Evolutionary conservation across 352 stramenopile genomes (phyloP).

Genomic region (Phytophthora palmivora): DNA sequence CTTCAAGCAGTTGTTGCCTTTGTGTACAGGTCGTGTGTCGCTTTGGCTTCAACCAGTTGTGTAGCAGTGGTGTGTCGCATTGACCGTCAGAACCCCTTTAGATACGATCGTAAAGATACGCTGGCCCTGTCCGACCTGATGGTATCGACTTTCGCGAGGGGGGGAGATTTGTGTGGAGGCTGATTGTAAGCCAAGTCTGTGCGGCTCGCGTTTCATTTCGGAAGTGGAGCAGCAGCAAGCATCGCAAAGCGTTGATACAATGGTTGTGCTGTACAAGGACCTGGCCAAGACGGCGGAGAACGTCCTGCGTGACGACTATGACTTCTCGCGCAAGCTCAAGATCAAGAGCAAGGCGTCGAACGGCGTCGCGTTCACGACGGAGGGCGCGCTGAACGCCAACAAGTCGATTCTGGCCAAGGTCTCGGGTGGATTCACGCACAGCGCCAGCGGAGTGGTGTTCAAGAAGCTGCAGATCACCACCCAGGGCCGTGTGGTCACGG

Average conservation of each 20-base stretch:
- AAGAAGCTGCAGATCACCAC: slow-evolving; percentile 91
- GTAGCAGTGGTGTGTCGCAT: slow-evolving; percentile 7
- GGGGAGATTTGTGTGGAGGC: slow-evolving; percentile 35
- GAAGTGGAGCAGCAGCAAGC: slow-evolving; percentile 40
- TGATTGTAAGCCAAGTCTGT: slow-evolving; percentile 15
- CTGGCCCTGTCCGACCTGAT: slow-evolving; percentile 3
- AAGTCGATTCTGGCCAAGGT: slow-evolving; percentile 89
- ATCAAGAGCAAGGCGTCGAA: slow-evolving; percentile 84
- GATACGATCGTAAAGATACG: slow-evolving; percentile 21
- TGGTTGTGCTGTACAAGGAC: slow-evolving; percentile 84
- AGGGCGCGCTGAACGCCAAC: slow-evolving; percentile 77
- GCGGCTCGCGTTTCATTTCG: slow-evolving; percentile 52
- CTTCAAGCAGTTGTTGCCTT: not conserved
- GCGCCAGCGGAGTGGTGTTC: slow-evolving; percentile 69
- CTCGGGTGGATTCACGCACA: slow-evolving; percentile 78
- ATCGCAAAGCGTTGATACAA: slow-evolving; percentile 34
- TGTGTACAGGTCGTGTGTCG: slow-evolving; percentile 7
- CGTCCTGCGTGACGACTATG: slow-evolving; percentile 78
- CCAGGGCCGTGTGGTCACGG: slow-evolving; percentile 75
- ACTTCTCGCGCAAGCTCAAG: slow-evolving; percentile 85
- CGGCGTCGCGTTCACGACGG: slow-evolving; percentile 79
- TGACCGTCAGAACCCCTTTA: slow-evolving; percentile 7
- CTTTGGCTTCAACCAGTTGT: not conserved
- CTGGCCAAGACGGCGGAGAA: slow-evolving; percentile 82
- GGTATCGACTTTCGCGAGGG: slow-evolving; percentile 3